Evolutionary conservation across 805 yeast species (phyloP), one percentile per base, ranked within the genome.

Genomic region (Komagataella pastoris): DNA sequence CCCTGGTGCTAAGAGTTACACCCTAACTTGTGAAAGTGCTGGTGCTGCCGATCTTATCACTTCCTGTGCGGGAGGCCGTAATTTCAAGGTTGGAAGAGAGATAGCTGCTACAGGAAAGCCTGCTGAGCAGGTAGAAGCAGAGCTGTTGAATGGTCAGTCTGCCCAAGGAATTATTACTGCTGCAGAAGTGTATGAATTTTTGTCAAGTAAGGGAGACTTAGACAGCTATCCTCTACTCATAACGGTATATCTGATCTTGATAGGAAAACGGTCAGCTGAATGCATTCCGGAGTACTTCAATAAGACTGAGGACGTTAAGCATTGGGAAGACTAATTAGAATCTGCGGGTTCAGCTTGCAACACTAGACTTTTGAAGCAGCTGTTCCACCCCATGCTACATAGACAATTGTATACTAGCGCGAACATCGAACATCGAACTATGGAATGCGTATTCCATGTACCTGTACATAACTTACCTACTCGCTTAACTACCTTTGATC

Each of bases 11-110:
- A 70, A 78, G 55, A 77, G 85, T 30, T 74, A 80, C 53, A 93
- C 99, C 24, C 90, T 90, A 69, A 87, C 95, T 56, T 84, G 83
- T 66, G 98, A 93, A 71, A 79, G 88, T 57, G 96, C 97, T 19
- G 99, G 99, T 71, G 98, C 93, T 53, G 99, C 99, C 44, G 99
- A 93, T 68, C 77, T 93, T 63, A 93, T 93, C 69, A 93, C 99
- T 51, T 89, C 99, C 17, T 93, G 99, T 72, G 79, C 95, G 17
- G 97, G 97, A 64, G 99, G 99, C 64, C 81, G 99, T 74, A 93
- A 93, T 72, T 96, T 87, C 60, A 79, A 85, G 66, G 96, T 93
- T 55, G 97, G 93, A 51, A 81, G 77, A 59, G 83, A 79, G 67
- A 85, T 88, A 86, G 91, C 95, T 54, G 75, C 80, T 67, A 75